Evolutionary conservation across 108 stramenopile species (phyloP).

Genomic region (Chaetoceros muelleri): DNA sequence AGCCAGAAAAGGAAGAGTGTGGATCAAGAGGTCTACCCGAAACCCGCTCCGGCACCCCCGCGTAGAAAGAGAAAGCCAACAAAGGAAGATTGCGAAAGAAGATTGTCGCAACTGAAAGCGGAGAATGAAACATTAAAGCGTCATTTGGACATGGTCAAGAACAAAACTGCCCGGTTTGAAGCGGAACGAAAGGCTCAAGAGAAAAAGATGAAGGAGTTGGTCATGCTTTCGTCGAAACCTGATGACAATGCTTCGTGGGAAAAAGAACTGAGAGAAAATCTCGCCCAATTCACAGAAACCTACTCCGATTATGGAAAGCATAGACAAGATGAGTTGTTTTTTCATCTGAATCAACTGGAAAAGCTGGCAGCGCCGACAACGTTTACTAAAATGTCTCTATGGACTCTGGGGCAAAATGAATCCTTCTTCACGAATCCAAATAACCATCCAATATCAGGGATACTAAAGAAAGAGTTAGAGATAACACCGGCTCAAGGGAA

Average conservation of each 20-base stretch:
- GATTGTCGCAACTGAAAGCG: constrained; percentile 32
- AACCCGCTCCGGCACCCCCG: not conserved
- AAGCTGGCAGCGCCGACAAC: constrained; percentile 65
- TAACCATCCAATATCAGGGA: constrained; percentile 59
- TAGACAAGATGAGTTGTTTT: constrained; percentile 68
- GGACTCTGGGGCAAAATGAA: constrained; percentile 71
- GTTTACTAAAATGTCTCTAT: constrained; percentile 84
- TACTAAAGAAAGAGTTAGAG: constrained; percentile 59
- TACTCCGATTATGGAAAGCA: constrained; percentile 78
- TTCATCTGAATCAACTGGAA: constrained; percentile 77
- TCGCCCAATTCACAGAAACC: constrained; percentile 53
- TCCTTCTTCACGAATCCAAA: constrained; percentile 49
- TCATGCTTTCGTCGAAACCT: constrained; percentile 15
- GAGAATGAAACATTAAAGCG: constrained; percentile 57
- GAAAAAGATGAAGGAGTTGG: constrained; percentile 9
- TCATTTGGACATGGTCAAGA: constrained; percentile 43
- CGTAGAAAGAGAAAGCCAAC: constrained; percentile 31
- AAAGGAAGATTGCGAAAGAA: constrained; percentile 38
- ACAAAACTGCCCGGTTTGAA: constrained; percentile 25
- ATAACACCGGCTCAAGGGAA: constrained; percentile 48
- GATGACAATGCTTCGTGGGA: constrained; percentile 12
- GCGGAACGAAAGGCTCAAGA: constrained; percentile 27
- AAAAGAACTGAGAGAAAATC: constrained; percentile 19
- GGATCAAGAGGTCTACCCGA: not conserved
- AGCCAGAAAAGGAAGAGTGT: constrained; percentile 17